These are phyloP conservation scores for Aspergillus sclerotialis DNA, from an alignment of 2,329 filamentous ascomycete species.

Conservation along the genomic window DNA sequence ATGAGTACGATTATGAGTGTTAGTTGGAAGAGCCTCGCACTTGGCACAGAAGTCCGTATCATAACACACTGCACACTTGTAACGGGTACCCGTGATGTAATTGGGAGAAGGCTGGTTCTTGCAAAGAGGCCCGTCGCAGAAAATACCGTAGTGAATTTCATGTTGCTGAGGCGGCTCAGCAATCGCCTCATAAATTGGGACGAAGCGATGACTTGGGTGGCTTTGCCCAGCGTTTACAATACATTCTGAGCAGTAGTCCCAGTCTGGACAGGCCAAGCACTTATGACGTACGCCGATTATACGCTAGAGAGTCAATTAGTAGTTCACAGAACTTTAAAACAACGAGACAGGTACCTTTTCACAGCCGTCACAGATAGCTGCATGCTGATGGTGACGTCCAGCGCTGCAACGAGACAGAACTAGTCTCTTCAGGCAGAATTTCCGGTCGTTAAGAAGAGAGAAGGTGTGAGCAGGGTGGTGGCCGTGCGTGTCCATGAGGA, in stretches of 20 bases:
- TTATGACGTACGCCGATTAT: constrained; percentile 91
- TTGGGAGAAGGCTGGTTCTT: constrained; percentile 39
- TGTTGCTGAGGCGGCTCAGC: constrained; percentile 39
- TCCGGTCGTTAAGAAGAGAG: constrained; percentile 43
- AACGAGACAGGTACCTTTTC: constrained; percentile 52
- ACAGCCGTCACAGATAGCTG: constrained; percentile 91
- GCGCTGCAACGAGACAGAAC: constrained; percentile 64
- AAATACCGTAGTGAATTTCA: constrained; percentile 72
- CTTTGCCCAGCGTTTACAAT: constrained; percentile 57
- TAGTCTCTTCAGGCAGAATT: constrained; percentile 53
- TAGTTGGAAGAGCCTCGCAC: constrained; percentile 81
- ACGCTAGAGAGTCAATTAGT: constrained; percentile 41
- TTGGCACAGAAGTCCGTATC: constrained; percentile 92
- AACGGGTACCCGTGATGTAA: constrained; percentile 76
- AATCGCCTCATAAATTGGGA: constrained; percentile 70
- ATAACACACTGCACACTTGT: constrained; percentile 95
- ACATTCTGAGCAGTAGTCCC: constrained; percentile 86
- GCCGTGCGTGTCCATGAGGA: constrained; percentile 68
- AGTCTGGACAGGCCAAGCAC: constrained; percentile 93
- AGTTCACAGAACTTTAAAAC: not conserved
- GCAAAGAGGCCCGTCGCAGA: constrained; percentile 91
- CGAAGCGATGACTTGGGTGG: constrained; percentile 83
- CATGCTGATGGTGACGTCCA: constrained; percentile 74
- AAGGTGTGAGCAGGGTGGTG: constrained; percentile 88
- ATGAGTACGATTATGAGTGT: constrained; percentile 89